A percentile compares a stretch with the other conserved stretches of the same genome.
phyloP scores from a whole-genome alignment of 192 early-diverging fungal genomes.

The Paraglomus occultum region DNA sequence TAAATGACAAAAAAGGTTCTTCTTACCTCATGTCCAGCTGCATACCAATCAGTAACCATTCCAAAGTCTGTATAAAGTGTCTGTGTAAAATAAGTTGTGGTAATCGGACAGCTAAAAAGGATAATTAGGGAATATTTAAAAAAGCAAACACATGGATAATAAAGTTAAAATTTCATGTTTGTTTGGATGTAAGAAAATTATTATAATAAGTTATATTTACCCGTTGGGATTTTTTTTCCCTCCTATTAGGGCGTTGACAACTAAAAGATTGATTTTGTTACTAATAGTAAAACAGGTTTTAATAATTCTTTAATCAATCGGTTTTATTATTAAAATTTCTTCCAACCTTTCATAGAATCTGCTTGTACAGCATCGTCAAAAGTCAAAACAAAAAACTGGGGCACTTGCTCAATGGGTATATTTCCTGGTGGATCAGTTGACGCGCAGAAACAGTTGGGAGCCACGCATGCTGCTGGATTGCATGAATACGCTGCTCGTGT shows the following conservation, averaged over 20 bases:
- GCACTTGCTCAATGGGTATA: slow-evolving; percentile 44
- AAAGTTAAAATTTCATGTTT: no score
- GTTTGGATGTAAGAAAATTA: no score
- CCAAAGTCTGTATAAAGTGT: slow-evolving; percentile 62
- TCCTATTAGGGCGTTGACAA: neutral
- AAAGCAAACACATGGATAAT: slow-evolving; percentile 12
- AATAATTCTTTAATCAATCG: no score
- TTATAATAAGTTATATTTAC: neutral
- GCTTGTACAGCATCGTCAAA: slow-evolving; percentile 64
- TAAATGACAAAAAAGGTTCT: no score
- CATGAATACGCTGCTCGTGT: slow-evolving; percentile 40
- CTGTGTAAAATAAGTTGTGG: slow-evolving; percentile 59
- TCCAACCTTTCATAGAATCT: slow-evolving; percentile 23
- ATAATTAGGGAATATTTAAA: slow-evolving; percentile 37
- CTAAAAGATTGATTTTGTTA: neutral
- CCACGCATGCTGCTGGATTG: slow-evolving; percentile 47
- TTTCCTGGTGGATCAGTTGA: slow-evolving; percentile 49
- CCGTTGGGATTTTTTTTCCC: slow-evolving; percentile 11
- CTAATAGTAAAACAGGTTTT: neutral
- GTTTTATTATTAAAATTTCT: neutral
- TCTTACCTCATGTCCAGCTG: slow-evolving; percentile 51
- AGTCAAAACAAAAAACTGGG: slow-evolving; percentile 60
- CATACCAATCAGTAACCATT: slow-evolving; percentile 59
- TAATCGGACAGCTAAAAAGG: slow-evolving; percentile 52
- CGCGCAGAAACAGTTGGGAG: slow-evolving; percentile 52